A percentile compares a stretch with the other conserved stretches of the same genome.
Evolutionary conservation across 2,329 filamentous ascomycete species (phyloP).

Genomic region (Hypoxylon rubiginosum): DNA sequence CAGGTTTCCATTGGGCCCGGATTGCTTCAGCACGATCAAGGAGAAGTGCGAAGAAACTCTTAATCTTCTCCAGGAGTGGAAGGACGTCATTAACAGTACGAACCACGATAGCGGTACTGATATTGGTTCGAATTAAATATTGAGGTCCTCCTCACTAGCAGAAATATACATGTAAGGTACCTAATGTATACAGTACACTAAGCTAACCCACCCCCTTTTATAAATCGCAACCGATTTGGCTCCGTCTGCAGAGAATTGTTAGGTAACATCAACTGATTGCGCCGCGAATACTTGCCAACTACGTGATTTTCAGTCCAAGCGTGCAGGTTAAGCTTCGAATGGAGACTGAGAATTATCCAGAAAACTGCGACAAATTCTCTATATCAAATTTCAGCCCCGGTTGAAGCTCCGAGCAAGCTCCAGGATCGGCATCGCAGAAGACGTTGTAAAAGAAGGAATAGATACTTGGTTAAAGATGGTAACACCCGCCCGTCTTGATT

Average conservation of each 20-base stretch:
- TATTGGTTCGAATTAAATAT: not conserved
- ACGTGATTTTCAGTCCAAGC: conserved; percentile 30
- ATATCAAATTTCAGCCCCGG: no score
- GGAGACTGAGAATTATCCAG: no score
- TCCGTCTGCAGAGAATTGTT: conserved; percentile 4
- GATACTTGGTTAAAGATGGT: no score
- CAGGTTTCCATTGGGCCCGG: conserved; percentile 35
- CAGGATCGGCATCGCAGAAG: no score
- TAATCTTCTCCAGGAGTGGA: conserved; percentile 30
- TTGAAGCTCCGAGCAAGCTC: no score
- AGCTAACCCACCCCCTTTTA: not conserved
- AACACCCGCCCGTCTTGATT: no score
- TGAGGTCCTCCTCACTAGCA: not conserved
- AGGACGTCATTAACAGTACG: conserved; percentile 33
- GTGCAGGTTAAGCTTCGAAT: conserved; percentile 36
- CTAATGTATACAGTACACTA: not conserved
- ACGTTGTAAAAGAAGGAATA: no score
- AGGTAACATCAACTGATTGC: not conserved
- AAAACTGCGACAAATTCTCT: conserved; percentile 30
- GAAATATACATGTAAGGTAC: not conserved
- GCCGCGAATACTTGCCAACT: conserved; percentile 25
- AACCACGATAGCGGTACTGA: conserved; percentile 15
- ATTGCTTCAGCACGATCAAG: conserved; percentile 29
- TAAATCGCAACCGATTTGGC: conserved; percentile 21
- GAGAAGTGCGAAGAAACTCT: conserved; percentile 38